Percentiles rank a stretch among this genome's conserved stretches.
Evolutionary conservation across 1,139 yeast genomes (phyloP).

Genomic region (Saccharomycopsis hybrid): DNA sequence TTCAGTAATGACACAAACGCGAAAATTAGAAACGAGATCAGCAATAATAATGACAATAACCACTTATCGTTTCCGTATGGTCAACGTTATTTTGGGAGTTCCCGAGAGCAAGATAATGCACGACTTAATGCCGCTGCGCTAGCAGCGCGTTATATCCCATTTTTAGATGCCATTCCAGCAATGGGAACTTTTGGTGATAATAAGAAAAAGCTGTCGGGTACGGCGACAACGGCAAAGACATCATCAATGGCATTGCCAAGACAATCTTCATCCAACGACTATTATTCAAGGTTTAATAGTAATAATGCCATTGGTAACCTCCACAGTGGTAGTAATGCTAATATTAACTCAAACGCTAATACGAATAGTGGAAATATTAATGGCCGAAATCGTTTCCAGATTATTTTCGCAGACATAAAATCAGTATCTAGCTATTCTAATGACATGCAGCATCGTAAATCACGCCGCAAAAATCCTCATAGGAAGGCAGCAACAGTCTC

Average conservation of each 20-base stretch:
- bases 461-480: not conserved
- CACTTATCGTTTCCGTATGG: no score
- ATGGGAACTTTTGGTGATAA: constrained; percentile 21
- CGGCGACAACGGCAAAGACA: not conserved
- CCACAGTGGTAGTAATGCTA: not conserved
- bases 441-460: not conserved
- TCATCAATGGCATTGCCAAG: not conserved
- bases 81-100: no score
- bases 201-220: not conserved
- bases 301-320: no score
- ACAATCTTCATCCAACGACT: no score
- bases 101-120: no score
- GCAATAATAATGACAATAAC: no score
- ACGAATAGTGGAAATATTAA: not conserved
- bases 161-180: constrained; percentile 9
- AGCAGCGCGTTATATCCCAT: not conserved
- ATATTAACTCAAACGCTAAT: not conserved
- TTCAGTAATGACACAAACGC: not conserved
- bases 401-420: constrained; percentile 17
- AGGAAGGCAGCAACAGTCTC: constrained; percentile 1
- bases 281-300: no score
- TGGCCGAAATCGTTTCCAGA: constrained; percentile 10
- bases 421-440: not conserved
- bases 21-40: not conserved
- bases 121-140: not conserved